Percentiles rank a stretch among this genome's conserved stretches.
phyloP scores from a whole-genome alignment of 345 rosid genomes.

The Pistacia vera region DNA sequence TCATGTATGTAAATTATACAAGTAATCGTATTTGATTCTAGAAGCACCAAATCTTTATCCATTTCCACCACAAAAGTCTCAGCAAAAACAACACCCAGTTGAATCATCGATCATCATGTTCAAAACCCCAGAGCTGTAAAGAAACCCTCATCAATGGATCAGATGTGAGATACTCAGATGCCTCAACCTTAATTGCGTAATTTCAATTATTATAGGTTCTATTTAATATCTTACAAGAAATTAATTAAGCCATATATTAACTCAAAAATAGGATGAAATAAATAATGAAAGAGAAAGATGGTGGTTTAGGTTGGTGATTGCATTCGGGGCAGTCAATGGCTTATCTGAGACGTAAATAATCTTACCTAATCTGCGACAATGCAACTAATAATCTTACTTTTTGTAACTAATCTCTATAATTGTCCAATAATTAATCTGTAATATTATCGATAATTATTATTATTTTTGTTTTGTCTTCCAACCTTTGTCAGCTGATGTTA shows the following conservation, averaged over 20 bases:
- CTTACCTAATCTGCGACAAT: constrained; percentile 26
- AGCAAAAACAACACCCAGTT: too few relatives aligned
- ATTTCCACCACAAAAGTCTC: too few relatives aligned
- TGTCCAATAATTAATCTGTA: constrained; percentile 4
- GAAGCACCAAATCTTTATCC: too few relatives aligned
- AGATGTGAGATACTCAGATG: too few relatives aligned
- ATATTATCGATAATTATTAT: not conserved
- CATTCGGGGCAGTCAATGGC: constrained; percentile 18
- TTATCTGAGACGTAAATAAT: constrained; percentile 11
- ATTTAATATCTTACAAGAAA: not conserved
- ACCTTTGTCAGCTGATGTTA: constrained; percentile 14
- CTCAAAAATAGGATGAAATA: too few relatives aligned
- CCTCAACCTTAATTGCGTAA: too few relatives aligned
- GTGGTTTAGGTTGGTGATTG: constrained; percentile 16
- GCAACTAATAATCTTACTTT: constrained; percentile 27
- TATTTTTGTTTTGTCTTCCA: not conserved
- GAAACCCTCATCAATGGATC: too few relatives aligned
- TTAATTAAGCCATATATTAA: not conserved
- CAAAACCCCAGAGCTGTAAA: too few relatives aligned
- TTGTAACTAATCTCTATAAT: constrained; percentile 3
- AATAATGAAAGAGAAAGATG: not conserved
- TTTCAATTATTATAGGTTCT: not conserved
- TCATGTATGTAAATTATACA: too few relatives aligned
- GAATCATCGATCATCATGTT: too few relatives aligned
- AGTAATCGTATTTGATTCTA: too few relatives aligned